Conservation (phyloP, 441 rosid genomes). For the Euphorbia celastroides region DNA sequence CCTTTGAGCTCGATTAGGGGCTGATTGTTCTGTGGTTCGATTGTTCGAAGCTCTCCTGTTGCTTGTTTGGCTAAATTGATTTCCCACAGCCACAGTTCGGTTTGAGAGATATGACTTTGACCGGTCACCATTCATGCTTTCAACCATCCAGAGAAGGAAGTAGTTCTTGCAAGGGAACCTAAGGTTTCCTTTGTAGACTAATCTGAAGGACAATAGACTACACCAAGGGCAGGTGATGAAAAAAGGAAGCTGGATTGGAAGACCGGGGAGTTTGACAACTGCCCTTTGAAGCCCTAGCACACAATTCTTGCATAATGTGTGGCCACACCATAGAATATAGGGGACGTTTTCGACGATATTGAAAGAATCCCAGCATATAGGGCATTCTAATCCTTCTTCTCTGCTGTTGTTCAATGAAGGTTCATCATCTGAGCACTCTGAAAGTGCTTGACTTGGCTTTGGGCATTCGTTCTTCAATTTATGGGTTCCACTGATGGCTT, state of each 20-base stretch:
- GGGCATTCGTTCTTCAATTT: slow-evolving; percentile 24
- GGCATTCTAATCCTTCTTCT: slow-evolving; percentile 75
- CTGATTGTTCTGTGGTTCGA: slow-evolving; percentile 24
- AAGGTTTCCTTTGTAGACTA: slow-evolving; percentile 58
- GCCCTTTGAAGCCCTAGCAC: slow-evolving; percentile 71
- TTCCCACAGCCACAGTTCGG: slow-evolving; percentile 25
- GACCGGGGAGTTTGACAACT: slow-evolving; percentile 50
- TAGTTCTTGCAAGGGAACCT: slow-evolving; percentile 74
- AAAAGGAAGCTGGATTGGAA: slow-evolving; percentile 71
- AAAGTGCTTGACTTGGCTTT: slow-evolving; percentile 27
- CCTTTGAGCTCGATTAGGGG: slow-evolving; percentile 18
- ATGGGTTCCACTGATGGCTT: slow-evolving; percentile 30
- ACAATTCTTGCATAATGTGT: slow-evolving; percentile 76
- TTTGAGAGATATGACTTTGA: slow-evolving; percentile 31
- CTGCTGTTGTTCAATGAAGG: slow-evolving; percentile 30
- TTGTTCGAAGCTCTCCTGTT: slow-evolving; percentile 26
- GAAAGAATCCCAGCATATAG: slow-evolving; percentile 84
- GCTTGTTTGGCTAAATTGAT: slow-evolving; percentile 28
- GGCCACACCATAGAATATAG: slow-evolving; percentile 88
- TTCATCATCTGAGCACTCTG: slow-evolving; percentile 53
- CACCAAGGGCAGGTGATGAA: slow-evolving; percentile 91
- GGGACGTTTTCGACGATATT: slow-evolving; percentile 80
- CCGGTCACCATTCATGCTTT: slow-evolving; percentile 62
- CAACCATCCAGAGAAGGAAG: slow-evolving; percentile 91
- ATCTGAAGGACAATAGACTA: slow-evolving; percentile 55